Conservation (phyloP, 768 basidiomycete species). For the Termitomyces sp. region DNA sequence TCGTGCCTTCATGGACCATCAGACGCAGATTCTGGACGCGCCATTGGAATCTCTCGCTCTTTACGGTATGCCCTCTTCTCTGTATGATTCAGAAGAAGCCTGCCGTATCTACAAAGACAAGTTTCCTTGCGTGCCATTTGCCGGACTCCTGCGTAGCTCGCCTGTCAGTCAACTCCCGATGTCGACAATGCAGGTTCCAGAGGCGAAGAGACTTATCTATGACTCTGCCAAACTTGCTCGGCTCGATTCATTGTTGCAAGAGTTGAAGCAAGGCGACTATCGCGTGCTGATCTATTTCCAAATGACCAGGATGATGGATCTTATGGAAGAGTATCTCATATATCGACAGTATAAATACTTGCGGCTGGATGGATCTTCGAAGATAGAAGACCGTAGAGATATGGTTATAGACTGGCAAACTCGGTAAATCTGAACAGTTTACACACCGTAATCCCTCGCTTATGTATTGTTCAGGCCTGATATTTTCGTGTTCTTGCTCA, state of each 20-base stretch:
- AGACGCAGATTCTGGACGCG: conserved; percentile 54
- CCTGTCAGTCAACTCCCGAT: conserved; percentile 69
- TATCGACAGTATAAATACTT: conserved; percentile 96
- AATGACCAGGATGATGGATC: conserved; percentile 99
- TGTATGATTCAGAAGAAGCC: conserved; percentile 53
- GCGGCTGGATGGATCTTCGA: conserved; percentile 88
- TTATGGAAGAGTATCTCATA: conserved; percentile 98
- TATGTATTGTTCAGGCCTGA: conserved; percentile 52
- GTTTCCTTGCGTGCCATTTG: conserved; percentile 55
- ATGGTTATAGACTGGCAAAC: conserved; percentile 99
- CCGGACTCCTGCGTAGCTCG: conserved; percentile 65
- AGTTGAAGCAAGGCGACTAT: conserved; percentile 90
- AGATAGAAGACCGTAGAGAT: conserved; percentile 92
- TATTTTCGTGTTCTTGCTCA: conserved; percentile 85
- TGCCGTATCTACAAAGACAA: conserved; percentile 38
- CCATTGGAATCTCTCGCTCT: conserved; percentile 72
- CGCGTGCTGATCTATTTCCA: conserved; percentile 97
- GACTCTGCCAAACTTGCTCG: conserved; percentile 96
- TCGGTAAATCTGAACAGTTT: conserved; percentile 43
- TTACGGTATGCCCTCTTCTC: conserved; percentile 73
- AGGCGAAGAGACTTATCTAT: conserved; percentile 89
- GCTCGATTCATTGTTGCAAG: conserved; percentile 82
- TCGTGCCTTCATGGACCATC: conserved; percentile 73
- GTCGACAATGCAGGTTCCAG: conserved; percentile 87
- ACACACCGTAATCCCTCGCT: not conserved